Conservation (phyloP, 805 yeast genomes). For the Candida mattraensis region DNA sequence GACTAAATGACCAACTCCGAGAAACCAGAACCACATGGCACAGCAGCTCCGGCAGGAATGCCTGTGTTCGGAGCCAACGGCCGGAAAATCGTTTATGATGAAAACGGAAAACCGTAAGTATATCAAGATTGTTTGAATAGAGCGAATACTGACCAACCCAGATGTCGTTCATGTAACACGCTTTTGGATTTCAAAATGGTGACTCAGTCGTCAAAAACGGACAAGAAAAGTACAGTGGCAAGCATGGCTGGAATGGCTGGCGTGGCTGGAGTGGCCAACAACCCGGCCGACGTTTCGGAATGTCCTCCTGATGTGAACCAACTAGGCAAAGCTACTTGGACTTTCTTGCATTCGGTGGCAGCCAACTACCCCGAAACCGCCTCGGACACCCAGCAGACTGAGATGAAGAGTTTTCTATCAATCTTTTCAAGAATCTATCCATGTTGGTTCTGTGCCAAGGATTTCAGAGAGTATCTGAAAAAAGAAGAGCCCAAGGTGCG, state of each 20-base stretch:
- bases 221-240: constrained; percentile 9
- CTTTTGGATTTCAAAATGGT: constrained; percentile 77
- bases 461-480: constrained; percentile 63
- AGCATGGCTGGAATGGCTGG: constrained; percentile 24
- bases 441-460: constrained; percentile 90
- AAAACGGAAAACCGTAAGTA: constrained; percentile 91
- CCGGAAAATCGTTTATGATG: constrained; percentile 69
- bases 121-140: too few relatives aligned
- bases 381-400: constrained; percentile 56
- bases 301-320: constrained; percentile 86
- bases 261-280: constrained; percentile 13
- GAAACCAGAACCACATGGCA: constrained; percentile 2
- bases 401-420: constrained; percentile 66
- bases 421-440: constrained; percentile 84
- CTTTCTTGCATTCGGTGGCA: constrained; percentile 84
- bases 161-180: constrained; percentile 85
- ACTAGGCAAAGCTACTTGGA: constrained; percentile 89
- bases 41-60: constrained; percentile 12
- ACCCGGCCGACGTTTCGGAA: constrained; percentile 35
- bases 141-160: too few relatives aligned
- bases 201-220: constrained; percentile 28
- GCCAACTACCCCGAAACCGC: constrained; percentile 84
- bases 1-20: too few relatives aligned
- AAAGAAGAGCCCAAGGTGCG: constrained; percentile 55
- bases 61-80: constrained; percentile 61